Base-by-base conservation (phyloP, 2,329 filamentous ascomycete species). In the Plenodomus tracheiphilus region DNA sequence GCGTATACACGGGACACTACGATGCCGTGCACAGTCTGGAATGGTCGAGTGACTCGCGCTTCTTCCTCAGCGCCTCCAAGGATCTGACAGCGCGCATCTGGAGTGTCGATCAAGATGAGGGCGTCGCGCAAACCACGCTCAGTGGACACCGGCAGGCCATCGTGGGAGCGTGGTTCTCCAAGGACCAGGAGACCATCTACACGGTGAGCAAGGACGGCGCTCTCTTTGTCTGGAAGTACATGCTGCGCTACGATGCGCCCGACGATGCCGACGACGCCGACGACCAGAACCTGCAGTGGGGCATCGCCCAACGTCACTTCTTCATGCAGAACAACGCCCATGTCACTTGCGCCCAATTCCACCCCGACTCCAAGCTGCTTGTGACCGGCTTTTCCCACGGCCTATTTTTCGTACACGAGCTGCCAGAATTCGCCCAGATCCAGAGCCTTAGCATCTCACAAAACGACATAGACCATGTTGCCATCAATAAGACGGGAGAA, bases 141-240 rank as follows among this genome's bases (percentile, higher is more conserved):
- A 87, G 91, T 3, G 94, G 94, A 1, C 95, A 99, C 74, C 86
- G 91, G 69, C 91, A 97, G 72, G 87, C 84, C 15, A 89, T 99
- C 2, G 81, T 95, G 46, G 90, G 88, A n/a, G 92, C 92, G n/a
- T 99, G 91, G 85, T 99, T 99, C 69, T 95, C 92, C 0, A 86
- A 88, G 53, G 86, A 96, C 61, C 94, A 99, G 70, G 95, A 99
- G 75, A 90, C 85, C 41, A 96, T 99, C 45, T 99, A 94, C 70
- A 97, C 94, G 0, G 85, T 96, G 56, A 97, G 93, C 74, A 95
- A 95, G 71, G 95, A 99, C 71, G 95, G 94, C n/a, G 92, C 94
- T 2, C 81, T 97, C 0, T 97, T 97, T 65, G 84, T 89, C 56
- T 99, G 94, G 94, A 86, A 89, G 67, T 99, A 94, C 72, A 82